phyloP scores from a whole-genome alignment of 371 early-diverging fungal species.

The Lichtheimia ornata region DNA sequence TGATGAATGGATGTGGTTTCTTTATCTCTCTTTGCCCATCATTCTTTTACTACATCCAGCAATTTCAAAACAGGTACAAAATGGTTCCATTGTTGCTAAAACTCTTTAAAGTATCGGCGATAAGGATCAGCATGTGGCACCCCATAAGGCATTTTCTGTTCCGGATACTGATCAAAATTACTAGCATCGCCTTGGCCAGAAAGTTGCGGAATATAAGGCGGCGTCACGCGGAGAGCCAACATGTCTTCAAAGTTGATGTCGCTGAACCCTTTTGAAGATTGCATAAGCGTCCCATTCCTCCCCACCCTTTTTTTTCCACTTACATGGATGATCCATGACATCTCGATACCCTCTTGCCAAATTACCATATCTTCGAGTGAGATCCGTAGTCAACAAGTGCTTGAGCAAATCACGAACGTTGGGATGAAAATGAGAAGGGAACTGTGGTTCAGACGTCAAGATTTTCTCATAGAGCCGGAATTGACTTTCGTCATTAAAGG shows the following conservation, averaged over 20 bases:
- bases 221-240: slow-evolving; percentile 65
- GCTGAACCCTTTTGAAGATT: slow-evolving; percentile 67
- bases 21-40: no score
- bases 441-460: slow-evolving; percentile 77
- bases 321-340: slow-evolving; percentile 76
- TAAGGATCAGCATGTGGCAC: slow-evolving; percentile 26
- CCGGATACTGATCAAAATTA: slow-evolving; percentile 92
- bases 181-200: slow-evolving; percentile 85
- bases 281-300: no score
- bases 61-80: no score
- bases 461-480: slow-evolving; percentile 92
- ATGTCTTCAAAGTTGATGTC: slow-evolving; percentile 90
- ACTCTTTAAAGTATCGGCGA: slow-evolving; percentile 30
- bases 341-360: slow-evolving; percentile 79
- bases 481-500: slow-evolving; percentile 92
- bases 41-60: no score
- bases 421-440: slow-evolving; percentile 83
- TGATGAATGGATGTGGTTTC: no score
- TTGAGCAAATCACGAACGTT: slow-evolving; percentile 86
- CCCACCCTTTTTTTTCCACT: slow-evolving; percentile 30
- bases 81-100: slow-evolving; percentile 13
- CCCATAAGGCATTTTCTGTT: slow-evolving; percentile 66
- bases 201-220: slow-evolving; percentile 87
- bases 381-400: slow-evolving; percentile 81
- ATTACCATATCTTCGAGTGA: slow-evolving; percentile 90